Percentiles rank a stretch among this genome's conserved stretches.
These are phyloP conservation scores for Exophiala phaeomuriformis DNA, from an alignment of 2,329 filamentous ascomycete genomes.

Conservation along the genomic window DNA sequence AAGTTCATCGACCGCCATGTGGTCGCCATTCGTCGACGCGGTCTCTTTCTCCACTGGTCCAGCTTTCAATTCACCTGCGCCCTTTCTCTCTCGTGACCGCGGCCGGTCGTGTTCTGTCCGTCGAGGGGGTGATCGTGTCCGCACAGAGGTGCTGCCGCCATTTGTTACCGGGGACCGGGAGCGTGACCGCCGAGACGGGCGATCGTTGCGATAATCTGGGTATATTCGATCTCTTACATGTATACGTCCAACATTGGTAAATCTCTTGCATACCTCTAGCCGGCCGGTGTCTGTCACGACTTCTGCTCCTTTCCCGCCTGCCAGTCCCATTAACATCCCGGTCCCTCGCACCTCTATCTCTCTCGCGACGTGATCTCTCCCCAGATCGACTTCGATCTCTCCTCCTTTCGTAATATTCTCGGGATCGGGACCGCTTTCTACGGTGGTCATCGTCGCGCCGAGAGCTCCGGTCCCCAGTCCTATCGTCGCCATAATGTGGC, in stretches of 20 bases:
- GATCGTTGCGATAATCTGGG: constrained; percentile 27
- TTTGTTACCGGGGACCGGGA: constrained; percentile 33
- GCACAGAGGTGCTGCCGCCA: constrained; percentile 32
- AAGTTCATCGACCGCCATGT: constrained; percentile 42
- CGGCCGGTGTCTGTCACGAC: constrained; percentile 30
- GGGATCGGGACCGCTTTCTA: constrained; percentile 19
- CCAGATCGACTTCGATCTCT: constrained; percentile 40
- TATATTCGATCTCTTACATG: neutral
- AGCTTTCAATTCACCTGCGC: constrained; percentile 30
- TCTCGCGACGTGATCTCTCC: constrained; percentile 31
- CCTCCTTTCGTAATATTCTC: constrained; percentile 31
- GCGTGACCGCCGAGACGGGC: constrained; percentile 25
- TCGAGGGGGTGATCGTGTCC: constrained; percentile 33
- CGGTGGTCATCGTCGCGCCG: constrained; percentile 20
- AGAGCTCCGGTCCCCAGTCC: constrained; percentile 11
- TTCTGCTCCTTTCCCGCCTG: constrained; percentile 32
- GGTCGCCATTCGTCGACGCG: constrained; percentile 20
- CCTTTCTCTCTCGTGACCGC: constrained; percentile 28
- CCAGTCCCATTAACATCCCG: constrained; percentile 36
- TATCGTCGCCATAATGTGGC: constrained; percentile 18
- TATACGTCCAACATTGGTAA: neutral
- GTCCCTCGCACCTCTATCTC: constrained; percentile 32
- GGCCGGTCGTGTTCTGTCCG: constrained; percentile 22
- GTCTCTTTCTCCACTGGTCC: constrained; percentile 24
- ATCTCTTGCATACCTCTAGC: constrained; percentile 34